Evolutionary conservation across 2,329 filamentous ascomycete genomes (phyloP), one percentile per base, ranked within the genome.

Genomic region (Pseudophaeomoniella oleicola): DNA sequence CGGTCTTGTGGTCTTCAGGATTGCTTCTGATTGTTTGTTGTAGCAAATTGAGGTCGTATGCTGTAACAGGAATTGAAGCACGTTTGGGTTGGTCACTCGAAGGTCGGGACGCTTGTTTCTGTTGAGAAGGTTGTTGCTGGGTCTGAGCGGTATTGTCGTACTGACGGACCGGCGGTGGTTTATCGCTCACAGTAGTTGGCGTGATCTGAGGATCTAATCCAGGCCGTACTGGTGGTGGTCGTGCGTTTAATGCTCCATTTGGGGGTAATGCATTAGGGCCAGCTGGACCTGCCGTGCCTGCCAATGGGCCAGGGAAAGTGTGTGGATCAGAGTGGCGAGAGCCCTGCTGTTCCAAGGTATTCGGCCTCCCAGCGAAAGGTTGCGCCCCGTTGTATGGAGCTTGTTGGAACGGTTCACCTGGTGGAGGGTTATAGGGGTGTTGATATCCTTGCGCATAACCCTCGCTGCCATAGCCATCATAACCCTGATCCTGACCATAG

Each of bases 21-120:
- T 86, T 81, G 16, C 64, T 66, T 53, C 81, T 82, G 44, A 81
- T 77, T 4, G 66, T 61, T 48, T 73, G 72, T 19, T 83, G 77
- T 5, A 96, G 62, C 15, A 69, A 69, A 46, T 92, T 81, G 5
- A 98, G 65, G 53, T 93, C 83, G 31, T 81, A 74, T 2, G 71
- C 62, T 0, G 87, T 94, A 3, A 96, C 78, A 0, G 78, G 80
- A 2, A 27, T 27, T 27, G 22, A 27, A n/a, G 61, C 44, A 27
- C 43, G 54, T n/a, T 32, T 43, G 49, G 50, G 43, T 44, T 54
- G 38, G 16, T 42, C 44, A 37, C 39, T 29, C 19, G 39, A 17
- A 14, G 39, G n/a, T 33, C 40, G 50, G 43, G 46, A 50, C 13
- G 52, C 37, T 4, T 38, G 19, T 14, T 32, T 30, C 34, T 46